These are phyloP conservation scores for Salinomyces thailandicus DNA, from an alignment of 2,329 filamentous ascomycete species.

Conservation along the genomic window DNA sequence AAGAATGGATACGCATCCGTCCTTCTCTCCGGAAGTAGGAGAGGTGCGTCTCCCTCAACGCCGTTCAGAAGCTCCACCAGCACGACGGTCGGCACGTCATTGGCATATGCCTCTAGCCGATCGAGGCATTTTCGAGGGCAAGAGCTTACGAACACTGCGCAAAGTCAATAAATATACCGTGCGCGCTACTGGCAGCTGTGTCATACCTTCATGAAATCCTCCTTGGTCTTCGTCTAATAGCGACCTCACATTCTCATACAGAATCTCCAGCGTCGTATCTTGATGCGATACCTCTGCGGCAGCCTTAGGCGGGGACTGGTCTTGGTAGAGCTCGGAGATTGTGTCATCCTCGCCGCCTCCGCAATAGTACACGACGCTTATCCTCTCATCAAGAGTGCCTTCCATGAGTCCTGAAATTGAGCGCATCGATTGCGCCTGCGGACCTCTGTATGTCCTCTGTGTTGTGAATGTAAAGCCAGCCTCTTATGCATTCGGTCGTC, in stretches of 20 bases:
- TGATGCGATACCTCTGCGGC: conserved; percentile 4
- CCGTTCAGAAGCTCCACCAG: conserved; percentile 16
- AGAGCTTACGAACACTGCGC: conserved; percentile 22
- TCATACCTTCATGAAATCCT: conserved; percentile 23
- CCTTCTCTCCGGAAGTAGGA: conserved; percentile 4
- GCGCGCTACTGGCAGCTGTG: neutral
- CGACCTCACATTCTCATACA: conserved; percentile 19
- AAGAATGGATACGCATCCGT: conserved; percentile 13
- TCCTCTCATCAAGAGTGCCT: conserved; percentile 17
- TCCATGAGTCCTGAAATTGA: conserved; percentile 15
- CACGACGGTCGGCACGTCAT: conserved; percentile 16
- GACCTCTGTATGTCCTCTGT: conserved; percentile 2
- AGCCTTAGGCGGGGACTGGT: conserved; percentile 8
- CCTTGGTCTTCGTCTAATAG: conserved; percentile 25
- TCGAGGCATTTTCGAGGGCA: conserved; percentile 16
- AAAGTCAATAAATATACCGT: conserved; percentile 7
- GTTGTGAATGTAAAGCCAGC: conserved; percentile 4
- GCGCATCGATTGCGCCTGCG: neutral
- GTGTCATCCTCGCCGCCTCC: conserved; percentile 13
- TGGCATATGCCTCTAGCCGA: conserved; percentile 17
- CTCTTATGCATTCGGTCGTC: conserved; percentile 1
- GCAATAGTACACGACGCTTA: conserved; percentile 25
- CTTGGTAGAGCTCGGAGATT: conserved; percentile 18
- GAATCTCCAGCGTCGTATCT: conserved; percentile 9
- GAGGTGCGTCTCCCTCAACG: conserved; percentile 4